Percentiles rank a stretch among this genome's conserved stretches.
Conservation (phyloP, 306 rosid species). For the Biancaea sappan region DNA sequence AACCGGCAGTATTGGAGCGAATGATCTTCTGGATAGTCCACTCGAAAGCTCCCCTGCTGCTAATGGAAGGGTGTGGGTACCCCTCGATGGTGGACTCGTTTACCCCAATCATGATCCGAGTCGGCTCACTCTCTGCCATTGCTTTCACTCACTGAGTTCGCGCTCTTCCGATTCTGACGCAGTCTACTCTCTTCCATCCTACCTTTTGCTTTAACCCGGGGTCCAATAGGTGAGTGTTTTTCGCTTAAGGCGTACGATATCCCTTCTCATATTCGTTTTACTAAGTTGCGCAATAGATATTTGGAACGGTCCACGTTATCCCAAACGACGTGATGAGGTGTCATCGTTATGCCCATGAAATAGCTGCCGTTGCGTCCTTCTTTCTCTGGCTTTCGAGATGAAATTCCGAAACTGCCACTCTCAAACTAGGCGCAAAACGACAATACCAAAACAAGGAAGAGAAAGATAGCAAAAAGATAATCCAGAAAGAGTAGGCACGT, state of each 20-base stretch:
- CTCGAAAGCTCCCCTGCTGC: slow-evolving; percentile 87
- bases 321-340: not conserved
- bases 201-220: not conserved
- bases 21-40: slow-evolving; percentile 87
- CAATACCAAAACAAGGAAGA: not conserved
- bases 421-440: not conserved
- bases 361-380: slow-evolving; percentile 11
- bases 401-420: not conserved
- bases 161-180: not conserved
- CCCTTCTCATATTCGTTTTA: fast-evolving
- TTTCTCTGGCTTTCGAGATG: too few relatives aligned
- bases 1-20: slow-evolving; percentile 61
- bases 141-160: not conserved
- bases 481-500: not conserved
- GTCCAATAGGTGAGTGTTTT: not conserved
- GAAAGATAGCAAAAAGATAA: not conserved
- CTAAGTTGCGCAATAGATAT: slow-evolving; percentile 30
- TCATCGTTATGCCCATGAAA: slow-evolving; percentile 1
- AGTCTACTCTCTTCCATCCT: not conserved
- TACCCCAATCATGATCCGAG: slow-evolving; percentile 82
- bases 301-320: not conserved
- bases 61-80: slow-evolving; percentile 83
- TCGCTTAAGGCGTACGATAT: not conserved
- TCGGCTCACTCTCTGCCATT: slow-evolving; percentile 44
- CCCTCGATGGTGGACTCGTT: slow-evolving; percentile 91